Percentiles rank a stretch among this genome's conserved stretches.
Conservation (phyloP, 495 filamentous ascomycete species). For the Podospora pseudoanserina region DNA sequence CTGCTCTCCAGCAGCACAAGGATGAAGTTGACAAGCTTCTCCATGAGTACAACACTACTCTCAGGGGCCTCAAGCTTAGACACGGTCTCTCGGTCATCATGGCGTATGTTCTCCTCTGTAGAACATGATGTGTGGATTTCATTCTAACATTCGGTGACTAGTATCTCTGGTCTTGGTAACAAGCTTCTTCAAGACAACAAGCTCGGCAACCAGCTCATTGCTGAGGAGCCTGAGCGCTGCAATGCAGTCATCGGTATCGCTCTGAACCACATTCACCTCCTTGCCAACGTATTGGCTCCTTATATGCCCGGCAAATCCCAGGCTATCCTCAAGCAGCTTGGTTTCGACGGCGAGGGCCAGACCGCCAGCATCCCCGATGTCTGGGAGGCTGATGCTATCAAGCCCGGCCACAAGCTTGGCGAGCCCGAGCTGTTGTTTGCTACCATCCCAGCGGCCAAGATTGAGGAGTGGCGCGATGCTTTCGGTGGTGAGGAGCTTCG, state of each 20-base stretch:
- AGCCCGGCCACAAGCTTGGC: slow-evolving; percentile 75
- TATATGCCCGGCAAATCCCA: slow-evolving; percentile 81
- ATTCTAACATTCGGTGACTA: slow-evolving; percentile 43
- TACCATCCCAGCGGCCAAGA: slow-evolving; percentile 55
- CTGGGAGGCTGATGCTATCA: slow-evolving; percentile 60
- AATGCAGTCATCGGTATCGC: slow-evolving; percentile 76
- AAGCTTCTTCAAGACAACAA: slow-evolving; percentile 82
- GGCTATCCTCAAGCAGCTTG: slow-evolving; percentile 70
- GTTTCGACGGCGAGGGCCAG: slow-evolving; percentile 20
- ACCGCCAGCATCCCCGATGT: slow-evolving; percentile 65
- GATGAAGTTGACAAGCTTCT: slow-evolving; percentile 58
- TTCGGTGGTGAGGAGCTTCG: slow-evolving; percentile 70
- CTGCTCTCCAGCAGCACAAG: slow-evolving; percentile 45
- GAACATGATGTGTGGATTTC: not conserved
- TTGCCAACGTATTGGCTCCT: slow-evolving; percentile 70
- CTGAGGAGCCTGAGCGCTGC: slow-evolving; percentile 67
- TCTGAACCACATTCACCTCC: slow-evolving; percentile 76
- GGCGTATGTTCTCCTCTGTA: slow-evolving; percentile 28
- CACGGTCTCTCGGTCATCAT: slow-evolving; percentile 68
- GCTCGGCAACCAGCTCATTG: slow-evolving; percentile 51
- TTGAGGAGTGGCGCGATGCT: slow-evolving; percentile 71
- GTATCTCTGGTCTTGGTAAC: slow-evolving; percentile 63
- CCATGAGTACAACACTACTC: slow-evolving; percentile 64
- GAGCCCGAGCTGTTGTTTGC: slow-evolving; percentile 79
- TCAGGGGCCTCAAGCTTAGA: slow-evolving; percentile 73